Base-by-base conservation (phyloP, 176 grass and related monocot species). In the Hsuehochloa calcarea region DNA sequence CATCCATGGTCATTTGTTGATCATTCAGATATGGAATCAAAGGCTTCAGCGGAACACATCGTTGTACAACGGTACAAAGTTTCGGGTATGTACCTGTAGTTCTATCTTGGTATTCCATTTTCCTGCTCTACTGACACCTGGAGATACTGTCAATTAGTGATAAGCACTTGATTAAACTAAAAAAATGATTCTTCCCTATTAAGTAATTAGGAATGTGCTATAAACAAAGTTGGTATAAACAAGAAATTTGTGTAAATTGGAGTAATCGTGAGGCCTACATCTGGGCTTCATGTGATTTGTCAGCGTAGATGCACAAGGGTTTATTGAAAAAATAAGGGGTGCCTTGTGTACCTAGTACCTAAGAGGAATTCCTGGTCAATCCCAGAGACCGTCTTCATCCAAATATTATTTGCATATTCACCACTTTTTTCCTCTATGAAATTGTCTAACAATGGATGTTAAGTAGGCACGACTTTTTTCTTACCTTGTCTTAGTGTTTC, bases 11-110 rank as follows among this genome's bases (percentile, higher is more conserved):
- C 59, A 13, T 68, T 75, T 71, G 59, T 69, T 41, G 11, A 38
- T 75, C 25, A 44, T 39, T 22, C 68, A 98, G 96, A 89, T 98
- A 66, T 98, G 96, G 96, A 87, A 89, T 45, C 80, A 80, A 52
- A 80, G 87, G 31, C 55, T 95, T 72, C 39, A 89, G 74, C 16
- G 76, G 85, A 95, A 90, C 85, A 77, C 89, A 10, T 90, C 83
- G 1, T 77, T 93, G 5, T 95, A 93, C 70, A 95, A 66, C 13
- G 89, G 91, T 12, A 90, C 79, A 25, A 98, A 98, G 64, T 98
- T 98, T 73, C 85, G 93, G 82, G 96, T 98, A 81, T 55, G 88
- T 49, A 51, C n/a, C 25, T 76, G 2, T 77, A 29, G 12, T 27
- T 37, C 5, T 47, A 64, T 37, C 44, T 45, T 82, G 14, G 35